Conservation (phyloP, 1,284 basidiomycete genomes). For the Moesziomyces sp. region DNA sequence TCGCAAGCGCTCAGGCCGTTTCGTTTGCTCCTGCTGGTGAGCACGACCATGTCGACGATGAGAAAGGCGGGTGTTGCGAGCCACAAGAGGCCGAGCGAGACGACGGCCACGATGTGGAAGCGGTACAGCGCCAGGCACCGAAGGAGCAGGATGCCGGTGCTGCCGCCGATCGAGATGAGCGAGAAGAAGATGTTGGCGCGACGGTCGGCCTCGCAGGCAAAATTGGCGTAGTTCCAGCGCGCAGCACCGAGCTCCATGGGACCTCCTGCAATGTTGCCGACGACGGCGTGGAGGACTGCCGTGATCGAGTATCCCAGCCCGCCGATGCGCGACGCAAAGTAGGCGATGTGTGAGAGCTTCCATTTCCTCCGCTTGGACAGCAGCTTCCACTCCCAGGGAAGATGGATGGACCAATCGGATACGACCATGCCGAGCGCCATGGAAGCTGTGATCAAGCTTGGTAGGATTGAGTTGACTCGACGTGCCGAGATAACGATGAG, state of each 20-base stretch:
- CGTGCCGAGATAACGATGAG: constrained; percentile 39
- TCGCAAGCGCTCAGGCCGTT: constrained; percentile 49
- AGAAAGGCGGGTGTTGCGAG: constrained; percentile 37
- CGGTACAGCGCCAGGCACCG: constrained; percentile 44
- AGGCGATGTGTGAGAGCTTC: constrained; percentile 53
- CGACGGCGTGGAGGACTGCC: constrained; percentile 32
- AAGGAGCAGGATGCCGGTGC: constrained; percentile 41
- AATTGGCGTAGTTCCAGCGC: constrained; percentile 44
- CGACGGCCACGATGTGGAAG: constrained; percentile 35
- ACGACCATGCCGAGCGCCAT: constrained; percentile 44
- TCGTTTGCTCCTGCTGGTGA: constrained; percentile 33
- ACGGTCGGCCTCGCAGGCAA: constrained; percentile 39
- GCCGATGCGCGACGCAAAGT: constrained; percentile 47
- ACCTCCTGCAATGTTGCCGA: constrained; percentile 38
- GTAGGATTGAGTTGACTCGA: constrained; percentile 39
- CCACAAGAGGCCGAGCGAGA: constrained; percentile 40
- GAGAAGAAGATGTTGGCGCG: constrained; percentile 40
- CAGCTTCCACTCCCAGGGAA: constrained; percentile 48
- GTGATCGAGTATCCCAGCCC: constrained; percentile 33
- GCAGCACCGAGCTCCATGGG: constrained; percentile 25
- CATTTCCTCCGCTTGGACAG: constrained; percentile 35
- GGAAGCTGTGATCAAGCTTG: constrained; percentile 37
- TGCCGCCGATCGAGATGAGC: constrained; percentile 44
- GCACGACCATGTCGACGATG: constrained; percentile 39
- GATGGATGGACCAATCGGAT: constrained; percentile 46